Evolutionary conservation across 106 monocot genomes (phyloP).

Genomic region (Hemerocallis citrina): DNA sequence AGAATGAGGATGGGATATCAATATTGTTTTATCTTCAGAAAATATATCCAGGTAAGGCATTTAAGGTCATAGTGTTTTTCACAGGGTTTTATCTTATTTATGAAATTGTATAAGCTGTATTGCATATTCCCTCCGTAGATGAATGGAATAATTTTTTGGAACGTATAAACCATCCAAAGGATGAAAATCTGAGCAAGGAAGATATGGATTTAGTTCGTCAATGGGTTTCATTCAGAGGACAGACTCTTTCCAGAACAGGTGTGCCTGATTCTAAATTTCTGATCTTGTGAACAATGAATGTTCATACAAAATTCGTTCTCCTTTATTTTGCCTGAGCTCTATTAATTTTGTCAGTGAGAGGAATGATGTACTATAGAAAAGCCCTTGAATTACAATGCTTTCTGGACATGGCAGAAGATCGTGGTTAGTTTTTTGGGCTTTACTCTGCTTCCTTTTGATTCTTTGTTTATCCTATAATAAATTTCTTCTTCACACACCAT

Average conservation of each 20-base stretch:
- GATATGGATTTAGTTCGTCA: constrained; percentile 36
- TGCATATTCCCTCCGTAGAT: constrained; percentile 32
- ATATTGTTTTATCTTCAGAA: constrained; percentile 79
- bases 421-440: constrained; percentile 48
- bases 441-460: not conserved
- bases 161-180: constrained; percentile 23
- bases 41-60: constrained; percentile 72
- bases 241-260: constrained; percentile 91
- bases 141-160: constrained; percentile 83
- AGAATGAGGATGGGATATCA: constrained; percentile 95
- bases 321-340: not conserved
- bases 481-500: not conserved
- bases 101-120: not conserved
- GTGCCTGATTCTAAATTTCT: not conserved
- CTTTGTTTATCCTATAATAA: not conserved
- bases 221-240: constrained; percentile 90
- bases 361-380: constrained; percentile 94
- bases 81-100: not conserved
- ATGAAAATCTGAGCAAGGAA: constrained; percentile 27
- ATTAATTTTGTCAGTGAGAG: constrained; percentile 58
- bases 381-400: constrained; percentile 70
- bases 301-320: not conserved
- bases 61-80: not conserved
- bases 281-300: not conserved
- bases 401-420: constrained; percentile 61